Base-by-base conservation (phyloP, 2,329 filamentous ascomycete genomes). In the Colletotrichum gloeosporioides region DNA sequence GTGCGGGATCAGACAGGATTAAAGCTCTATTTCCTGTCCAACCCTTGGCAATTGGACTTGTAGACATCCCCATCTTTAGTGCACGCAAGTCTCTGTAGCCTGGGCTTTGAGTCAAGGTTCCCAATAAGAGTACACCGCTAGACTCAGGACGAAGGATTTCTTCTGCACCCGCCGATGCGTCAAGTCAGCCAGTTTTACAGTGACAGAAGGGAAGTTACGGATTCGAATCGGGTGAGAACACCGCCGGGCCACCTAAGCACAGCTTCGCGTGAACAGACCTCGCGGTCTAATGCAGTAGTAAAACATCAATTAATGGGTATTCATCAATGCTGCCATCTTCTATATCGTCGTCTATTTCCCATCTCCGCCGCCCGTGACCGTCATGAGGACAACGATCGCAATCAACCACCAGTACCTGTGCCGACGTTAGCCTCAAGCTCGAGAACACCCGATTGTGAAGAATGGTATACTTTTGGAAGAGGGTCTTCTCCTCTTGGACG, bases 331-430 rank as follows among this genome's bases (percentile, higher is more conserved):
- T n/a, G 8, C 34, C 7, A 16, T 69, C 34, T 16, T 87, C 86
- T 87, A 90, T 84, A 90, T 90, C 18, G 12, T 69, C 15, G 12
- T 86, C 86, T 87, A 90, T 84, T 91, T 90, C 79, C 88, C 87
- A 13, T 87, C 87, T 34, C 88, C 90, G 69, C 90, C 89, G 62
- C 89, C 88, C 66, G 88, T 86, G 77, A 92, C 79, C 8, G 91
- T 82, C 78, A 94, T 82, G 65, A 93, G 79, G 32, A 89, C 85
- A 31, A 87, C 88, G 32, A 91, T 87, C 25, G 85, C 89, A 83
- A 92, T 84, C 79, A 92, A 82, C 92, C 92, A 94, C 92, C 92
- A 94, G 82, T 94, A 94, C 83, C 91, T 93, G 78, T 68, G 71
- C 53, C 31, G 63, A 72, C 31, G 81, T 88, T 83, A 89, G 86